These are phyloP conservation scores for Globisporangium uncinulatum DNA, from an alignment of 352 stramenopile species.

Conservation along the genomic window DNA sequence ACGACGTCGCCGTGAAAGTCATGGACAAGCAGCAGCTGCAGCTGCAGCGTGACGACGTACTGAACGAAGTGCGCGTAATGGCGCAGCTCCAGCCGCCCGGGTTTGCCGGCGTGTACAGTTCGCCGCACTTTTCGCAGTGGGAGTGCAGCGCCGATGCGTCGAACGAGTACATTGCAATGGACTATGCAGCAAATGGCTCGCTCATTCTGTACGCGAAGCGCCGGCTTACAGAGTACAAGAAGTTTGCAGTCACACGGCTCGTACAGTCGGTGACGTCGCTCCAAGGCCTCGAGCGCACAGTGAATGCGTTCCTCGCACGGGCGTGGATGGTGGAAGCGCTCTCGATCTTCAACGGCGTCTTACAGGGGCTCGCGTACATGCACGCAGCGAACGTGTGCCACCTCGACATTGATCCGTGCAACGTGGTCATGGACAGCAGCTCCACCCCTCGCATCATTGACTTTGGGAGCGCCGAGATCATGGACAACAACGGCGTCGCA, in stretches of 20 bases:
- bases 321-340: constrained; percentile 70
- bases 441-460: constrained; percentile 63
- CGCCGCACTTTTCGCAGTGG: constrained; percentile 66
- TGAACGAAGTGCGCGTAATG: constrained; percentile 80
- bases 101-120: constrained; percentile 49
- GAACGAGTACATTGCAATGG: constrained; percentile 82
- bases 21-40: constrained; percentile 67
- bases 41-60: constrained; percentile 67
- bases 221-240: constrained; percentile 62
- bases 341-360: constrained; percentile 56
- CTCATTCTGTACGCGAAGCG: constrained; percentile 64
- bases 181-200: constrained; percentile 63
- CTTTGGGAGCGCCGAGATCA: constrained; percentile 78
- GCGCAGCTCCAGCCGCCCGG: constrained; percentile 61
- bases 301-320: constrained; percentile 55
- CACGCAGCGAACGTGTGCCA: constrained; percentile 75
- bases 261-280: constrained; percentile 48
- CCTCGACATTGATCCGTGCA: constrained; percentile 75
- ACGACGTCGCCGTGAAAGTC: constrained; percentile 69
- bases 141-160: constrained; percentile 52
- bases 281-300: constrained; percentile 36
- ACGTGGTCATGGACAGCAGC: constrained; percentile 60
- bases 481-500: constrained; percentile 56
- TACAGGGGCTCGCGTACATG: constrained; percentile 72
- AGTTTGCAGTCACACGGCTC: constrained; percentile 48